phyloP scores from a whole-genome alignment of 345 rosid genomes.

The Gossypium thurberi region DNA sequence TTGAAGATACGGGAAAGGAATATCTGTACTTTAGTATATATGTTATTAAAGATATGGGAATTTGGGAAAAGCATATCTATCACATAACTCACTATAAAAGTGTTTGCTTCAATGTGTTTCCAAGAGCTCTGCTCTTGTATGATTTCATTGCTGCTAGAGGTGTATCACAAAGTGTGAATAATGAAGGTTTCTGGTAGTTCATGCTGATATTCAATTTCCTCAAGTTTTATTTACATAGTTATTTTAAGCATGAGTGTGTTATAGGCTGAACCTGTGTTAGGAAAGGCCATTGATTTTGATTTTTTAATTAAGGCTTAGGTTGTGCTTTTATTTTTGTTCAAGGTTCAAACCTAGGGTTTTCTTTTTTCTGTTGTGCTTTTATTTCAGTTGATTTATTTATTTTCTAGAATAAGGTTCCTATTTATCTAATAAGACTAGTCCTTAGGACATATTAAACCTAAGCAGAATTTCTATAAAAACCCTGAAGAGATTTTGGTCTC shows the following conservation, averaged over 20 bases:
- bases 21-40: too few relatives aligned
- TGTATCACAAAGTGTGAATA: neutral
- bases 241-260: neutral
- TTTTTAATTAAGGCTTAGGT: too few relatives aligned
- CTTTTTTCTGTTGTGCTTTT: too few relatives aligned
- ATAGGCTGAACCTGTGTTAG: too few relatives aligned
- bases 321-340: too few relatives aligned
- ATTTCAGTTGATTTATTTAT: too few relatives aligned
- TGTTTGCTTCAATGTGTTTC: neutral
- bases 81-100: neutral
- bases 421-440: neutral
- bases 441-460: neutral
- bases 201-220: neutral
- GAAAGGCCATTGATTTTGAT: too few relatives aligned
- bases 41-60: neutral
- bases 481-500: neutral
- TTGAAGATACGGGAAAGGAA: too few relatives aligned
- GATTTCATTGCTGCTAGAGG: neutral
- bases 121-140: neutral
- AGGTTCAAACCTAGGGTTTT: too few relatives aligned
- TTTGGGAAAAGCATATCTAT: too few relatives aligned
- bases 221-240: neutral
- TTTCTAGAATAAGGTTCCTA: too few relatives aligned
- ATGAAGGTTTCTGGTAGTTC: neutral
- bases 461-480: neutral